Percentiles rank a stretch among this genome's conserved stretches.
Conservation (phyloP, 768 basidiomycete genomes). For the Mycena indigotica region DNA sequence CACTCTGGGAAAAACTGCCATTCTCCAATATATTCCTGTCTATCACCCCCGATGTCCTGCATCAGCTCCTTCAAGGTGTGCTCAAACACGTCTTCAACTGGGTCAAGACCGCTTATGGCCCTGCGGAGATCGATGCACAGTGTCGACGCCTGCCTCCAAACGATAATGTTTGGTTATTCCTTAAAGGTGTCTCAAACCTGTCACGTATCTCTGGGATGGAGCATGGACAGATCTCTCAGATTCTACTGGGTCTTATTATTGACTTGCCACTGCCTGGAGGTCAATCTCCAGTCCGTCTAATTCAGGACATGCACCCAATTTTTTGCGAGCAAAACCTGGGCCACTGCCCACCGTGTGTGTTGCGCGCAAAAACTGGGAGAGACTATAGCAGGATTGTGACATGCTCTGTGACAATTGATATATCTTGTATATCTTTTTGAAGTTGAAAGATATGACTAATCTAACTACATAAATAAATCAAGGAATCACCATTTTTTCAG, state of each 20-base stretch:
- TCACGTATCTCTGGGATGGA: slow-evolving; percentile 30
- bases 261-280: slow-evolving; percentile 14
- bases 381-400: too few species aligned
- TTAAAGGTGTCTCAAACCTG: slow-evolving; percentile 32
- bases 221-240: slow-evolving; percentile 27
- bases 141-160: slow-evolving; percentile 31
- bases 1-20: slow-evolving; percentile 30
- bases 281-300: slow-evolving; percentile 1
- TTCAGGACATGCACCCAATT: too few species aligned
- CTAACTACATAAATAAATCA: too few species aligned
- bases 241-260: slow-evolving; percentile 28
- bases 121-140: slow-evolving; percentile 31
- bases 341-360: too few species aligned
- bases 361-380: too few species aligned
- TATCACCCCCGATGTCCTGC: slow-evolving; percentile 29
- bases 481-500: too few species aligned
- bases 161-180: slow-evolving; percentile 30
- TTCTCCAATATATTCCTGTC: slow-evolving; percentile 25
- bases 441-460: too few species aligned
- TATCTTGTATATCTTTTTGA: too few species aligned
- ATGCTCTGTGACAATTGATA: too few species aligned
- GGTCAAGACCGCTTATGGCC: slow-evolving; percentile 22
- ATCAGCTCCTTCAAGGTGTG: slow-evolving; percentile 31
- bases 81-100: slow-evolving; percentile 31
- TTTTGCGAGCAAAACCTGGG: too few species aligned